phyloP scores from a whole-genome alignment of 805 yeast species.

The Isabelozyma gotoi region DNA sequence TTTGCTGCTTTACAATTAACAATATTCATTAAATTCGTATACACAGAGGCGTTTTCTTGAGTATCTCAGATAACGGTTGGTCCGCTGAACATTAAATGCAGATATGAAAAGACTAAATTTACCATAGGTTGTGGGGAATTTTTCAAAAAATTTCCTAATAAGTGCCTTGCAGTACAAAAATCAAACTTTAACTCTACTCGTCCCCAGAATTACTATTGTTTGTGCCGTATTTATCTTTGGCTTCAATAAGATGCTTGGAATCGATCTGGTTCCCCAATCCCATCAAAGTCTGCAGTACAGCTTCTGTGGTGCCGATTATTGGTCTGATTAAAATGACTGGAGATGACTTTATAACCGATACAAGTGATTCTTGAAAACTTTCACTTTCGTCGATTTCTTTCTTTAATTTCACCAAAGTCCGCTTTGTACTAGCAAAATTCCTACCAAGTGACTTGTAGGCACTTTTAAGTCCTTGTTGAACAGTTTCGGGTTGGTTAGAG shows the following conservation, averaged over 20 bases:
- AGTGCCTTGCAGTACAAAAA: neutral
- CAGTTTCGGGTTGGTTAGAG: conserved; percentile 76
- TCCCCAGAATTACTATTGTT: too few relatives aligned
- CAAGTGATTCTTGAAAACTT: conserved; percentile 64
- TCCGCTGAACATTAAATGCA: neutral
- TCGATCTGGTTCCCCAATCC: conserved; percentile 84
- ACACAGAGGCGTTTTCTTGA: neutral
- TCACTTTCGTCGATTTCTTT: conserved; percentile 63
- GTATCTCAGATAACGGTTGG: too few relatives aligned
- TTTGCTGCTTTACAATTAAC: neutral
- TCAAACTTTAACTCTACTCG: neutral
- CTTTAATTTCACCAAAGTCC: conserved; percentile 59
- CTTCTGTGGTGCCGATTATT: conserved; percentile 90
- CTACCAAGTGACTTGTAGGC: conserved; percentile 74
- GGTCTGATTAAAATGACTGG: conserved; percentile 84
- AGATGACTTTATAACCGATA: conserved; percentile 68
- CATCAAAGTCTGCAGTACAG: conserved; percentile 74
- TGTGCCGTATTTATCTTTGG: conserved; percentile 64
- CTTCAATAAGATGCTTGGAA: conserved; percentile 55
- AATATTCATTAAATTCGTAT: neutral
- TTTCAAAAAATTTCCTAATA: too few relatives aligned
- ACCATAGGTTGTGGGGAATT: too few relatives aligned
- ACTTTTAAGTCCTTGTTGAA: conserved; percentile 69
- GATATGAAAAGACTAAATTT: too few relatives aligned
- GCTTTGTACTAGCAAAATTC: conserved; percentile 64